Conservation (phyloP, 495 filamentous ascomycete species). For the Aspergillus carlsbadensis region DNA sequence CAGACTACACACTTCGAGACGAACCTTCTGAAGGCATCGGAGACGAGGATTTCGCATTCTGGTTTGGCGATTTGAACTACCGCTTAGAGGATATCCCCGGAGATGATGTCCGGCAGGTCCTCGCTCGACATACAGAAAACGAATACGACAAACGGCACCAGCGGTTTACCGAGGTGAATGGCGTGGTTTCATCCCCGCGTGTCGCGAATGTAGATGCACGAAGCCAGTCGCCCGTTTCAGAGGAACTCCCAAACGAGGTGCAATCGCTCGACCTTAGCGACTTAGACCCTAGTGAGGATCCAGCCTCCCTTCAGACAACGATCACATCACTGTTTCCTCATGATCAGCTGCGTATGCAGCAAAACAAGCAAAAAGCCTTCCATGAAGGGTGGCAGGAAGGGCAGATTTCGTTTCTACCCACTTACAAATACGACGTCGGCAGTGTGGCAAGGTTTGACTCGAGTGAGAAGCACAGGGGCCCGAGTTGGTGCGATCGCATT, state of each 20-base stretch:
- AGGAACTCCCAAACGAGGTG: slow-evolving; percentile 2
- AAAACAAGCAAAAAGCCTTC: slow-evolving; percentile 72
- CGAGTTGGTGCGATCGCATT: slow-evolving; percentile 98
- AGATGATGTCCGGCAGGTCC: slow-evolving; percentile 81
- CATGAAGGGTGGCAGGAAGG: slow-evolving; percentile 93
- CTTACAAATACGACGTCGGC: slow-evolving; percentile 97
- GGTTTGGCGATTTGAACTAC: slow-evolving; percentile 98
- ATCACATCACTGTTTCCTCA: slow-evolving; percentile 82
- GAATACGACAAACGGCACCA: slow-evolving; percentile 58
- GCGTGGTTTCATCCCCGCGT: slow-evolving; percentile 9
- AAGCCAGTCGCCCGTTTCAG: slow-evolving; percentile 4
- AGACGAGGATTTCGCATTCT: slow-evolving; percentile 89
- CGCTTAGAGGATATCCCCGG: slow-evolving; percentile 84
- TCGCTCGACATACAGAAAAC: slow-evolving; percentile 78
- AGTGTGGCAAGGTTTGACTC: slow-evolving; percentile 90
- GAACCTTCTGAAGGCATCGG: slow-evolving; percentile 68
- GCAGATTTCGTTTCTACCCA: slow-evolving; percentile 81
- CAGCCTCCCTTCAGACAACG: slow-evolving; percentile 75
- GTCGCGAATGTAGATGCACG: slow-evolving; percentile 12
- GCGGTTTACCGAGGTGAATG: slow-evolving; percentile 30
- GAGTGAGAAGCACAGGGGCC: slow-evolving; percentile 86
- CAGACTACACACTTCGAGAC: slow-evolving; percentile 50
- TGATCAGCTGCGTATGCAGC: slow-evolving; percentile 80
- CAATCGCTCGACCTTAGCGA: slow-evolving; percentile 27
- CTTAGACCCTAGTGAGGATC: slow-evolving; percentile 52